These are phyloP conservation scores for Veloporphyrellus conicus DNA, from an alignment of 1,284 basidiomycete species.

Conservation along the genomic window DNA sequence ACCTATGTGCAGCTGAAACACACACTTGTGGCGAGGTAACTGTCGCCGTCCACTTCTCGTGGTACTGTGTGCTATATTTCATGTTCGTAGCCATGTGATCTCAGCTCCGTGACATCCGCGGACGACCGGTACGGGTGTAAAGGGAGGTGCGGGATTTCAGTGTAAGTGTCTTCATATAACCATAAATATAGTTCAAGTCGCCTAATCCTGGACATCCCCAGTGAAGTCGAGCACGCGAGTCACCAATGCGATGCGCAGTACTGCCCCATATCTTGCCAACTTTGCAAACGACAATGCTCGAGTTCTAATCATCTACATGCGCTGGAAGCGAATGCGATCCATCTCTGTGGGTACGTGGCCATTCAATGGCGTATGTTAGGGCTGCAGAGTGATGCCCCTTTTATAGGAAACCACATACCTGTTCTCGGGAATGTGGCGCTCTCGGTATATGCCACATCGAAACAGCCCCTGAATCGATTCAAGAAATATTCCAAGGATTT, in stretches of 20 bases:
- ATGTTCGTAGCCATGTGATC: slow-evolving; percentile 42
- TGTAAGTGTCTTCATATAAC: slow-evolving; percentile 33
- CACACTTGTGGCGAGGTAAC: slow-evolving; percentile 54
- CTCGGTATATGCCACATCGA: slow-evolving; percentile 53
- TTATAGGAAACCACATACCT: slow-evolving; percentile 43
- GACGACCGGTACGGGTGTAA: slow-evolving; percentile 39
- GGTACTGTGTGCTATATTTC: not conserved
- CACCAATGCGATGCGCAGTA: slow-evolving; percentile 48
- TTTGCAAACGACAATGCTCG: slow-evolving; percentile 50
- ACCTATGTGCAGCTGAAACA: slow-evolving; percentile 46
- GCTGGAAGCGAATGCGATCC: slow-evolving; percentile 38
- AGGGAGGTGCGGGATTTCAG: slow-evolving; percentile 41
- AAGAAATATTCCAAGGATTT: slow-evolving; percentile 48
- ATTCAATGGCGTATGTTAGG: slow-evolving; percentile 23
- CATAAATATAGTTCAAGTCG: not conserved
- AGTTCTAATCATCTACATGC: slow-evolving; percentile 49
- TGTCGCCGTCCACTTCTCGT: not conserved
- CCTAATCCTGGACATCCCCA: slow-evolving; percentile 17
- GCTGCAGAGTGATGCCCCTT: not conserved
- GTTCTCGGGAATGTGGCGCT: slow-evolving; percentile 40
- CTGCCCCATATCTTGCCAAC: slow-evolving; percentile 49
- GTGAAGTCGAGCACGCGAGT: slow-evolving; percentile 41
- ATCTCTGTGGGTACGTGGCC: slow-evolving; percentile 53
- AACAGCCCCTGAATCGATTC: slow-evolving; percentile 49
- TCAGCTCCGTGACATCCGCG: slow-evolving; percentile 30